phyloP scores from a whole-genome alignment of 2,329 filamentous ascomycete genomes.

The Cryphonectria nitschkei region DNA sequence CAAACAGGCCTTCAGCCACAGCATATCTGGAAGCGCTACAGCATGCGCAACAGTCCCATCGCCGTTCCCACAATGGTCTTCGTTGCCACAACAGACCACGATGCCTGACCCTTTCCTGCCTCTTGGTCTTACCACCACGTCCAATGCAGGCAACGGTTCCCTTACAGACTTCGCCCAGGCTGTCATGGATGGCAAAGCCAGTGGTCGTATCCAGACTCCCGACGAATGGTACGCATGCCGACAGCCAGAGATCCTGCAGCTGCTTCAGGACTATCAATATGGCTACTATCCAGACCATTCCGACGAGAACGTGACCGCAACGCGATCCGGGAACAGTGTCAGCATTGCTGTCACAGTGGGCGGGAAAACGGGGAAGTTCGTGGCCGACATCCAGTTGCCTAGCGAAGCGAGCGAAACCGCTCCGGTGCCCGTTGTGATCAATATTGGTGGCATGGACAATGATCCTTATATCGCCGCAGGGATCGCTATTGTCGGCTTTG shows the following conservation, averaged over 20 bases:
- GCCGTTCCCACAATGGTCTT: constrained; percentile 41
- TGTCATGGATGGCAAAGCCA: constrained; percentile 44
- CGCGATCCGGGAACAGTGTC: constrained; percentile 48
- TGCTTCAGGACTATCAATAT: constrained; percentile 56
- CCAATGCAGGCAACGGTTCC: constrained; percentile 38
- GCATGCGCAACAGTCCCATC: constrained; percentile 35
- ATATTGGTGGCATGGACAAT: constrained; percentile 54
- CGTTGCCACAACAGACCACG: constrained; percentile 42
- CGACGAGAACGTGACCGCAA: constrained; percentile 50
- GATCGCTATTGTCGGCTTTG: constrained; percentile 54
- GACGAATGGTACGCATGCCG: constrained; percentile 55
- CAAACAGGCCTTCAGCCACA: not conserved
- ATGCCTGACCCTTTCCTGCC: constrained; percentile 51
- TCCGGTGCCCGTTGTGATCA: constrained; percentile 51
- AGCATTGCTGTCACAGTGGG: constrained; percentile 47
- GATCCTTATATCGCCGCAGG: constrained; percentile 50
- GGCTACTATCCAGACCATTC: constrained; percentile 55
- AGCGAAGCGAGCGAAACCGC: constrained; percentile 38
- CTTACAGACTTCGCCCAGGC: constrained; percentile 37
- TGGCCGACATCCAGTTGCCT: constrained; percentile 47
- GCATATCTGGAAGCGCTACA: not conserved
- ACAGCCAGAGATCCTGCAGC: constrained; percentile 52
- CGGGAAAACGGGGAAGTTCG: constrained; percentile 49
- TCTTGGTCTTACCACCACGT: constrained; percentile 42
- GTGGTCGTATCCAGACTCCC: constrained; percentile 46